Conservation (phyloP, 1,284 basidiomycete genomes). For the Irpex rosettiformis region DNA sequence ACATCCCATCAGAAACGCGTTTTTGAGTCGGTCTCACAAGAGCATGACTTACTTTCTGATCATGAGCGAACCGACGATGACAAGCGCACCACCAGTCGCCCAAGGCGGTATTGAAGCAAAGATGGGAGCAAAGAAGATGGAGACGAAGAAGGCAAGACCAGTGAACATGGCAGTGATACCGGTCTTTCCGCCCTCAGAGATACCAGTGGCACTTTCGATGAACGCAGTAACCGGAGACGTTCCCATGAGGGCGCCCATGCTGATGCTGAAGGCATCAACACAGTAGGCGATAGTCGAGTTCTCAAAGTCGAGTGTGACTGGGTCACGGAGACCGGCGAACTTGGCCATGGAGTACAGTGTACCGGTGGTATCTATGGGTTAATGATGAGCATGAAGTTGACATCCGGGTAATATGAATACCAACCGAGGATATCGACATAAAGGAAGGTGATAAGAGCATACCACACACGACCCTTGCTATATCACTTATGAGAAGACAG, state of each 20-base stretch:
- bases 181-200: conserved; percentile 84
- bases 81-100: conserved; percentile 86
- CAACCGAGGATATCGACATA: conserved; percentile 84
- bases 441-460: conserved; percentile 83
- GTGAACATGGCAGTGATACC: conserved; percentile 80
- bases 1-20: not conserved
- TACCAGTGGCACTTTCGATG: conserved; percentile 82
- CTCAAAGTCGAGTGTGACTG: conserved; percentile 85
- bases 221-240: conserved; percentile 88
- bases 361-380: conserved; percentile 25
- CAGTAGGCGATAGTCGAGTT: conserved; percentile 84
- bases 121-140: conserved; percentile 87
- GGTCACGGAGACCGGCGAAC: conserved; percentile 86
- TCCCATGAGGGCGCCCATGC: conserved; percentile 80
- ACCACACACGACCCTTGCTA: conserved; percentile 76
- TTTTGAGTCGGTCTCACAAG: not conserved
- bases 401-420: conserved; percentile 14
- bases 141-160: conserved; percentile 80
- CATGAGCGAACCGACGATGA: conserved; percentile 89
- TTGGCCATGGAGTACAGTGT: conserved; percentile 91
- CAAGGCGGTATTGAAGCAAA: conserved; percentile 86
- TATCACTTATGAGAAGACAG: conserved; percentile 4
- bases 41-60: conserved; percentile 64
- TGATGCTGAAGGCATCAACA: conserved; percentile 79
- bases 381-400: conserved; percentile 2